Percentiles rank a stretch among this genome's conserved stretches.
phyloP scores from a whole-genome alignment of 768 basidiomycete species.

The Suillus sp. region DNA sequence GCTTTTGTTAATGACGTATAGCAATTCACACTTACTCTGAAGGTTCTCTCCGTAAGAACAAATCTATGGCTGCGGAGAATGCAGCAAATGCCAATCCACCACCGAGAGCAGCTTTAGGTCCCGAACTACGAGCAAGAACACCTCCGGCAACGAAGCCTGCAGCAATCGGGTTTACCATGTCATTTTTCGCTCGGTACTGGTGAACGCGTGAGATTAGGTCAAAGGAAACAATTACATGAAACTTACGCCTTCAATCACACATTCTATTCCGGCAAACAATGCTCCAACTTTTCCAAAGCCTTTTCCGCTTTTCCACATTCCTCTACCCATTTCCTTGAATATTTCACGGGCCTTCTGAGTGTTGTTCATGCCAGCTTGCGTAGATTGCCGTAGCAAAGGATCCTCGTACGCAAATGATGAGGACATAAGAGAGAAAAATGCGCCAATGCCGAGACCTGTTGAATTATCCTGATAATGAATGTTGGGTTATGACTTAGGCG shows the following conservation, averaged over 20 bases:
- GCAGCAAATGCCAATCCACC: constrained; percentile 92
- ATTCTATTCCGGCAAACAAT: constrained; percentile 93
- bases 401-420: constrained; percentile 95
- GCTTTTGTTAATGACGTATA: not conserved
- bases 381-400: constrained; percentile 72
- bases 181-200: constrained; percentile 95
- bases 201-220: constrained; percentile 6
- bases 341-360: constrained; percentile 82
- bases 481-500: constrained; percentile 8
- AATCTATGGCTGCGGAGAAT: constrained; percentile 89
- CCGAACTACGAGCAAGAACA: constrained; percentile 83
- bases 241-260: constrained; percentile 91
- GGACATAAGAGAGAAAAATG: constrained; percentile 96
- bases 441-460: constrained; percentile 87
- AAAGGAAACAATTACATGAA: not conserved
- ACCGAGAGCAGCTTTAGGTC: constrained; percentile 82
- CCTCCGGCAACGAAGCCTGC: constrained; percentile 90
- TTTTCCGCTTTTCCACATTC: constrained; percentile 89
- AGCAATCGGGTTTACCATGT: constrained; percentile 87
- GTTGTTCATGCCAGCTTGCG: constrained; percentile 55
- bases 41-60: constrained; percentile 77
- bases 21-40: constrained; percentile 56
- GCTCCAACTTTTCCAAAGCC: constrained; percentile 95
- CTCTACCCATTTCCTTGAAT: constrained; percentile 92
- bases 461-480: constrained; percentile 8